Evolutionary conservation across 148 eudicot species (phyloP), one percentile per base, ranked within the genome.

Genomic region (Heliamphora exappendiculata): DNA sequence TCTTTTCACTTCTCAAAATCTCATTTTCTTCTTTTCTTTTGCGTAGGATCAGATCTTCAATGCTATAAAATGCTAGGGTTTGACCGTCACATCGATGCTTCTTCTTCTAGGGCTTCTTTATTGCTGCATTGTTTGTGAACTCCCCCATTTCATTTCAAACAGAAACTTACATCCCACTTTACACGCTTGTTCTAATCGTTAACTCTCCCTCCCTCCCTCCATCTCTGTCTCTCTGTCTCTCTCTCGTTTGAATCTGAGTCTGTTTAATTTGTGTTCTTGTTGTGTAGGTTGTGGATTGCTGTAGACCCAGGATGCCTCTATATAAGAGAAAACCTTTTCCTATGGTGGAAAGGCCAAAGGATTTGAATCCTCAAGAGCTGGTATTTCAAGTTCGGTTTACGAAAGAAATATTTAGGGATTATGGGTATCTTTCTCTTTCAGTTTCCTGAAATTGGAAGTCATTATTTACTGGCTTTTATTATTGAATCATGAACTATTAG

Each of bases 301-400:
- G 65, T 67, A 76, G 49, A 50, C 76, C 55, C 24, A 75, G 39
- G 73, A 95, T 95, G 99, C 99, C 99, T 67, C 80, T 92, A 49
- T 89, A 84, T 55, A 92, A 88, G 78, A 76, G 90, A 69, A 95
- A 88, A 80, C 93, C 96, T n/a, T 89, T 93, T 82, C 72, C 85
- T 28, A 78, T 91, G 84, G 67, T 83, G 78, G 94, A 91, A 72
- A 83, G 82, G 45, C 96, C 97, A 9, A 82, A 76, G 67, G 96
- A 91, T 83, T 76, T 95, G 79, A 81, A 86, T 71, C 90, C 93
- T 65, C 76, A 84, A 9, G 96, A 92, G 86, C 86, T 76, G 19
- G 88, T 95, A 6, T 95, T 89, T 81, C 94, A 88, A 80, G 77
- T 95, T 72, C 96, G 96, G 47, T 89, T 88, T 67, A 91, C 99